Percentiles rank a stretch among this genome's conserved stretches.
Conservation (phyloP, 2,329 filamentous ascomycete species). For the Colletotrichum brevisporum region DNA sequence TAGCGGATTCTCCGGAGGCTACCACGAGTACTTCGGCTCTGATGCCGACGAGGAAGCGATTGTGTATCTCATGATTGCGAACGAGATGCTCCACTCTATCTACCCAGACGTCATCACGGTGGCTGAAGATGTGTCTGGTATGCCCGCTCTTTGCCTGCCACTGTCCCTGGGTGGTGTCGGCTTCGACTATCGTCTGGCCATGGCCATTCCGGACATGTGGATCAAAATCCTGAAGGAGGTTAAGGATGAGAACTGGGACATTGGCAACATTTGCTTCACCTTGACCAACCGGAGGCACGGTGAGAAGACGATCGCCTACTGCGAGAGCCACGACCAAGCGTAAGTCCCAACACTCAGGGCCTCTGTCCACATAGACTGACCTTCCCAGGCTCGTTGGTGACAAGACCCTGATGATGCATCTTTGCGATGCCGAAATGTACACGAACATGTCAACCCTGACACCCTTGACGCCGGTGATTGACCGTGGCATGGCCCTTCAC, state of each 20-base stretch:
- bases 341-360: slow-evolving; percentile 62
- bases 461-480: slow-evolving; percentile 88
- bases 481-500: slow-evolving; percentile 92
- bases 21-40: slow-evolving; percentile 96
- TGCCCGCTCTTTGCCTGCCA: slow-evolving; percentile 95
- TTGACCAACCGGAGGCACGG: slow-evolving; percentile 93
- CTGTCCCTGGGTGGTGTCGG: slow-evolving; percentile 90
- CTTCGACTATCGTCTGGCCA: slow-evolving; percentile 96
- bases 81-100: slow-evolving; percentile 92
- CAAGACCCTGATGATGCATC: slow-evolving; percentile 97
- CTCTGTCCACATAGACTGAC: not conserved
- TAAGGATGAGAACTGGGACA: slow-evolving; percentile 92
- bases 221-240: slow-evolving; percentile 98
- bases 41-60: slow-evolving; percentile 93
- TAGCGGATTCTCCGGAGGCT: slow-evolving; percentile 95
- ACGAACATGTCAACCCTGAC: slow-evolving; percentile 94
- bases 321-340: slow-evolving; percentile 98
- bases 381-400: slow-evolving; percentile 86
- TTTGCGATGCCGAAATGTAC: slow-evolving; percentile 97
- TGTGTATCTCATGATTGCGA: slow-evolving; percentile 95
- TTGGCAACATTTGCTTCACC: slow-evolving; percentile 86
- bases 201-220: slow-evolving; percentile 99
- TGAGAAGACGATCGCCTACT: slow-evolving; percentile 98
- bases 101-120: slow-evolving; percentile 92
- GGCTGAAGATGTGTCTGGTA: slow-evolving; percentile 97